phyloP scores from a whole-genome alignment of 139 green algal genomes.

The Chlorella sp. region DNA sequence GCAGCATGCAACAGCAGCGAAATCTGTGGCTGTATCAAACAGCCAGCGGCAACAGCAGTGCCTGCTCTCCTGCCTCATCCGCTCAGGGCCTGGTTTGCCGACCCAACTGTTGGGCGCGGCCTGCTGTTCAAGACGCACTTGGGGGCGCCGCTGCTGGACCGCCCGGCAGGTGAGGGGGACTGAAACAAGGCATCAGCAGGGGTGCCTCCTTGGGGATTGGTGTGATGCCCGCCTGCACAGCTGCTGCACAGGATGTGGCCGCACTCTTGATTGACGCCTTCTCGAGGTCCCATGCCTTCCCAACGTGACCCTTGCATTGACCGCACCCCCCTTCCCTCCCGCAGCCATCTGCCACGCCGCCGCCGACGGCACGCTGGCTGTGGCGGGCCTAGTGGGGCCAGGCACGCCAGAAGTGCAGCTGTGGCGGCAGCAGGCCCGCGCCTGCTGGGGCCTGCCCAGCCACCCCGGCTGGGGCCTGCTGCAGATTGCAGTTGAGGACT shows the following conservation, averaged over 20 bases:
- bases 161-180: not conserved
- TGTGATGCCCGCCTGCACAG: no score
- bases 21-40: no score
- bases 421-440: constrained; percentile 1
- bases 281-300: no score
- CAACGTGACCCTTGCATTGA: no score
- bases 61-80: no score
- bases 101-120: not conserved
- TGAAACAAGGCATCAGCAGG: no score
- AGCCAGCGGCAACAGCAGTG: no score
- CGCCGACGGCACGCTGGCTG: not conserved
- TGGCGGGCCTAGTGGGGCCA: not conserved
- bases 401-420: not conserved
- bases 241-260: no score
- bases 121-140: constrained; percentile 6
- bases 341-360: not conserved
- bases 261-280: no score
- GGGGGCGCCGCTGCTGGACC: not conserved
- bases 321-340: not conserved
- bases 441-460: not conserved
- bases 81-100: not conserved
- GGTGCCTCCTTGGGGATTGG: no score
- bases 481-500: not conserved
- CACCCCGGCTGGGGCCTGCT: constrained; percentile 4
- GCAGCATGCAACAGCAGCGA: no score